Conservation (phyloP, 345 rosid genomes). For the Pistacia integerrima region DNA sequence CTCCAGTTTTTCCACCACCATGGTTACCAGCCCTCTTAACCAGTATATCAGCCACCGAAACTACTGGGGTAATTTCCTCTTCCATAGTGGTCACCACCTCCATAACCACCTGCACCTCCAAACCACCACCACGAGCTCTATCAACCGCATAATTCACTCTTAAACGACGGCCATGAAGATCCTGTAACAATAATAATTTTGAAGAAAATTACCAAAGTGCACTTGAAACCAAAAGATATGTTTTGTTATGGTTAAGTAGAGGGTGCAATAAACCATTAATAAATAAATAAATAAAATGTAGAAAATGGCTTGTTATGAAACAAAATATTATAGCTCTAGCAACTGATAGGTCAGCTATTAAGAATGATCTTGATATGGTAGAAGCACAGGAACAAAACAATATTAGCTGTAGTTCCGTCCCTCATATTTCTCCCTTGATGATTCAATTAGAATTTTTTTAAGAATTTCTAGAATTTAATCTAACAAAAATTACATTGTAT, state of each 20-base stretch:
- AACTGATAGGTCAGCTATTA: no score
- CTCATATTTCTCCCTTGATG: no score
- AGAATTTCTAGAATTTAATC: no score
- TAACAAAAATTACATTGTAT: background rate
- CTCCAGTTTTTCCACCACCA: slow-evolving; percentile 27
- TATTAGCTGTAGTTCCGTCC: no score
- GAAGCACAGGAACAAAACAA: no score
- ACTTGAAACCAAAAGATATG: background rate
- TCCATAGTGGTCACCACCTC: background rate
- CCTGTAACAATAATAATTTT: slow-evolving; percentile 35
- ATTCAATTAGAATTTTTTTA: no score
- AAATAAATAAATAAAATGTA: no score
- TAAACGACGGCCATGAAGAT: slow-evolving; percentile 72
- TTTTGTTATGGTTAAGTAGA: background rate
- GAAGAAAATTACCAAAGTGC: background rate
- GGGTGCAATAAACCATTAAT: background rate
- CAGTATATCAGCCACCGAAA: slow-evolving; percentile 31
- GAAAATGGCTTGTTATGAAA: no score
- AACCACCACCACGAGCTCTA: slow-evolving; percentile 41
- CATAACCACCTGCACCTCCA: no score
- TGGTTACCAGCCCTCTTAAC: slow-evolving; percentile 39
- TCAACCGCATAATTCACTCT: slow-evolving; percentile 86
- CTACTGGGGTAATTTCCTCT: slow-evolving; percentile 30
- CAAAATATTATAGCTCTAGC: no score
- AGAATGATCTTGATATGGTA: no score